Base-by-base conservation (phyloP, 352 stramenopile genomes). In the Lagenidium sp. region DNA sequence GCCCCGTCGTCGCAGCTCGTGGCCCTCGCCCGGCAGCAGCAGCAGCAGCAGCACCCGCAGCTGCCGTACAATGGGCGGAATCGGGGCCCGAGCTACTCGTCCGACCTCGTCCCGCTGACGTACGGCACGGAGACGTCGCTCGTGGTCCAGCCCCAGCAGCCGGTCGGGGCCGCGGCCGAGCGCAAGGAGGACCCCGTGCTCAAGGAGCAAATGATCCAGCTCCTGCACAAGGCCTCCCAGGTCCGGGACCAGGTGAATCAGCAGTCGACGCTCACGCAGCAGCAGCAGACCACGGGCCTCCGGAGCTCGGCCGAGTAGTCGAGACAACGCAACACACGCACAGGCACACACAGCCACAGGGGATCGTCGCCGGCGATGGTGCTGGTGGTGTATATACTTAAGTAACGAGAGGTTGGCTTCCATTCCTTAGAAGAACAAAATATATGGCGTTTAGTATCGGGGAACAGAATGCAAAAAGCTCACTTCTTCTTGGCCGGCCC, bases 131-230 rank as follows among this genome's bases (percentile, higher is more conserved):
- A 63, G 19, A 60, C 68, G 10, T 62, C 83, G 50, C 60, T 85
- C 8, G 68, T 80, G 30, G 39, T 30, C n/a, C 39, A 49, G 47
- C 51, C 48, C 10, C 57, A 53, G 13, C 36, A 22, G 41, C 15
- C 28, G 15, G 15, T 15, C 8, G 28, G 8, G 15, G 8, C 28
- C 15, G 8, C 8, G 15, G 28, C 8, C 47, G 29, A 41, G 28
- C 47, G 55, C 31, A 72, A 65, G 23, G 79, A 91, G 50, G 75
- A 91, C 47, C 71, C 68, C 15, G 68, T 74, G 44, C 63, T 88
- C 2, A 87, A 91, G 51, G 75, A 88, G 55, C 79, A 91, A 37
- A 91, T 91, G 79, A 86, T 91, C 47, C 71, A 91, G 53, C 53
- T 91, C 24, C 53, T 91, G 37, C 76, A 88, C 6, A 87, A 91